Percentiles rank a stretch among this genome's conserved stretches.
phyloP scores from a whole-genome alignment of 371 early-diverging fungal species.

The Nematocida parisii region DNA sequence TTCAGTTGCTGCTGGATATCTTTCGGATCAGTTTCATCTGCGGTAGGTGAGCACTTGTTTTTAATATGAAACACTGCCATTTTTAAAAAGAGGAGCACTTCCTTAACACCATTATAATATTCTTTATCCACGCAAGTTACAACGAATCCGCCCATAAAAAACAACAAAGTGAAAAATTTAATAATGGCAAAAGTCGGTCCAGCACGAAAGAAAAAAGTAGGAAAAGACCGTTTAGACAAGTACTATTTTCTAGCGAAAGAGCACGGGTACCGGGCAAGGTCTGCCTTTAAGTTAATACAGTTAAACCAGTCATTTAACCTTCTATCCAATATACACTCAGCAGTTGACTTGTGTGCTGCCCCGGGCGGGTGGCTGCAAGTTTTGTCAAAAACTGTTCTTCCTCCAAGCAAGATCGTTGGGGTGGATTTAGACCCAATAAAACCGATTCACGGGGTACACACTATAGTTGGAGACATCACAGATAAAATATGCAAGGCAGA shows the following conservation, averaged over 20 bases:
- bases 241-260: constrained; percentile 99
- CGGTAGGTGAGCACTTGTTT: not conserved
- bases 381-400: constrained; percentile 74
- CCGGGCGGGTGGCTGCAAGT: constrained; percentile 99
- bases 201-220: constrained; percentile 60
- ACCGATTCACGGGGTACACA: constrained; percentile 87
- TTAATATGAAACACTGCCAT: constrained; percentile 14
- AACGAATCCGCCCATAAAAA: constrained; percentile 52
- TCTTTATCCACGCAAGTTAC: constrained; percentile 54
- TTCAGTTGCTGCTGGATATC: not conserved
- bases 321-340: constrained; percentile 77
- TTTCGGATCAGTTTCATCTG: not conserved
- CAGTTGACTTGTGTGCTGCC: constrained; percentile 95
- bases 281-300: constrained; percentile 95
- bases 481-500: constrained; percentile 82
- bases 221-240: constrained; percentile 93
- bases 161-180: not conserved
- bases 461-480: constrained; percentile 92
- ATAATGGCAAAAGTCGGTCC: constrained; percentile 32
- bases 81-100: constrained; percentile 15
- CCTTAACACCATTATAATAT: not conserved
- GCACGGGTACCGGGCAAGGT: constrained; percentile 98
- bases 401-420: constrained; percentile 72
- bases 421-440: constrained; percentile 95
- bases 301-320: constrained; percentile 86